These are phyloP conservation scores for Botryotinia globosa DNA, from an alignment of 2,329 filamentous ascomycete species.

Conservation along the genomic window DNA sequence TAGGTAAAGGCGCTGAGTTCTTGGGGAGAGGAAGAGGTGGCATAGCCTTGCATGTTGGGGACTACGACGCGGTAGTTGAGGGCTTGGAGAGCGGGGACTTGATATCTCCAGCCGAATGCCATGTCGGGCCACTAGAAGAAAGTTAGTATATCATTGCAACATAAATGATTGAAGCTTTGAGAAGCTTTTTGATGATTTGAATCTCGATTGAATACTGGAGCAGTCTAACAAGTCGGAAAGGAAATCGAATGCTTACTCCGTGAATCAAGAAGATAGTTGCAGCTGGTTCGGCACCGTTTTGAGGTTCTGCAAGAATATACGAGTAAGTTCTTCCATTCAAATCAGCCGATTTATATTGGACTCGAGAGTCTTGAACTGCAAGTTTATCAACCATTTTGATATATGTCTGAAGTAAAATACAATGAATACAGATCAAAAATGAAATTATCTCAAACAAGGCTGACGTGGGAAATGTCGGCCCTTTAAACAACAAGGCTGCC, in stretches of 20 bases:
- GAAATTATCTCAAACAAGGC: neutral
- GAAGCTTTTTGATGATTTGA: neutral
- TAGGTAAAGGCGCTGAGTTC: conserved; percentile 62
- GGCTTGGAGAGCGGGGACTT: conserved; percentile 73
- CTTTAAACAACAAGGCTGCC: conserved; percentile 11
- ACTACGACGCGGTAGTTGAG: conserved; percentile 76
- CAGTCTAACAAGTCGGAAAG: neutral
- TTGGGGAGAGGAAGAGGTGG: conserved; percentile 67
- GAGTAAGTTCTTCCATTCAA: conserved; percentile 71
- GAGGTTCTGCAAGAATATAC: conserved; percentile 50
- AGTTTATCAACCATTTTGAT: conserved; percentile 56
- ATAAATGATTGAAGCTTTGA: neutral
- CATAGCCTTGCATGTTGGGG: conserved; percentile 85
- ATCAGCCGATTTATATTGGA: conserved; percentile 59
- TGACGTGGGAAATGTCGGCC: neutral
- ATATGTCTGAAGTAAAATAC: neutral
- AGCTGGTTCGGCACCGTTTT: conserved; percentile 46
- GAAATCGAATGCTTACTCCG: conserved; percentile 45
- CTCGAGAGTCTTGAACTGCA: conserved; percentile 61
- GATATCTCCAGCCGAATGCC: conserved; percentile 82
- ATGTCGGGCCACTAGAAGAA: conserved; percentile 66
- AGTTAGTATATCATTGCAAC: neutral
- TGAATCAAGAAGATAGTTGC: conserved; percentile 50
- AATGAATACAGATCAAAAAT: neutral
- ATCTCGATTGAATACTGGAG: too few relatives aligned